phyloP scores from a whole-genome alignment of 257 asterid genomes.

The Scutellaria barbata region DNA sequence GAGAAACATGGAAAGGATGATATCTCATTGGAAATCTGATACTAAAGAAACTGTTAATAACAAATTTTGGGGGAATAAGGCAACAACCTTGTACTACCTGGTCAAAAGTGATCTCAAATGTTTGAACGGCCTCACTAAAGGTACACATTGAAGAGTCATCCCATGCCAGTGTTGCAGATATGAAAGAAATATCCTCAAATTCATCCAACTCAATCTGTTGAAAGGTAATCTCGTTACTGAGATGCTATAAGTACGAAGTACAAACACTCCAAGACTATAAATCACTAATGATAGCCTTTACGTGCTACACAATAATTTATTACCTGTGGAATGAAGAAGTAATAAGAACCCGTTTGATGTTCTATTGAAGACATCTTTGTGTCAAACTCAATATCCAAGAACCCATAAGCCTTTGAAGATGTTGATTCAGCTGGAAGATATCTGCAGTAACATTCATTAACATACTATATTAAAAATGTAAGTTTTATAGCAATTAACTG shows the following conservation, averaged over 20 bases:
- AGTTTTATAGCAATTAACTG: slow-evolving; percentile 4
- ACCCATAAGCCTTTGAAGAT: slow-evolving; percentile 76
- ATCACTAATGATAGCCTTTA: slow-evolving; percentile 14
- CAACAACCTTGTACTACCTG: slow-evolving; percentile 65
- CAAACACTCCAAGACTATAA: background rate
- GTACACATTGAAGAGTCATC: slow-evolving; percentile 60
- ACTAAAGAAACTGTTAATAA: background rate
- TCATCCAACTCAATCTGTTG: slow-evolving; percentile 82
- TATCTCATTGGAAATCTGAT: background rate
- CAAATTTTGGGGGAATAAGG: slow-evolving; percentile 19
- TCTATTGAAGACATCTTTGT: slow-evolving; percentile 46
- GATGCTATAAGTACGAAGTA: slow-evolving; percentile 25
- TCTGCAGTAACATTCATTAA: slow-evolving; percentile 49
- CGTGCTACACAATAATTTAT: slow-evolving; percentile 27
- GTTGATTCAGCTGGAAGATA: slow-evolving; percentile 62
- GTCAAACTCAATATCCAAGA: slow-evolving; percentile 65
- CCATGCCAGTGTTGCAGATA: slow-evolving; percentile 78
- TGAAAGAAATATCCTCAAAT: slow-evolving; percentile 63
- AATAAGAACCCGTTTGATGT: slow-evolving; percentile 63
- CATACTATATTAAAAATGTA: background rate
- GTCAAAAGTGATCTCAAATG: slow-evolving; percentile 55
- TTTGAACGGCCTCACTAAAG: slow-evolving; percentile 60
- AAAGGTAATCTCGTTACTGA: slow-evolving; percentile 34
- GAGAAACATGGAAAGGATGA: slow-evolving; percentile 8
- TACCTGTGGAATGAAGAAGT: slow-evolving; percentile 86